These are phyloP conservation scores for Acacia confusa DNA, from an alignment of 306 rosid species.

Conservation along the genomic window DNA sequence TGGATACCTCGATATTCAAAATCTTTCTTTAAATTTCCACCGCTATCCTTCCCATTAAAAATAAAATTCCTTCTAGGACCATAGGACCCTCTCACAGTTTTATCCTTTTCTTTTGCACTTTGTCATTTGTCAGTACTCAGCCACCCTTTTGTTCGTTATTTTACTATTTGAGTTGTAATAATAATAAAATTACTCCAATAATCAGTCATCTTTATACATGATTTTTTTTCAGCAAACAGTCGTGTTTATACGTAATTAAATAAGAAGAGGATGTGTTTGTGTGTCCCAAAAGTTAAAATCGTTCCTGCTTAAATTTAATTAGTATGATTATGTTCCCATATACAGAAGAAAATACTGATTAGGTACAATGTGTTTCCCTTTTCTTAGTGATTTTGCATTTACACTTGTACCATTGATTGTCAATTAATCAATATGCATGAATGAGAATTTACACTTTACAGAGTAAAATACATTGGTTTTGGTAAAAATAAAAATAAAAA, in stretches of 20 bases:
- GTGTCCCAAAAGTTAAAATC: not conserved
- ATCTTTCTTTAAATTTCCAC: conserved; percentile 56
- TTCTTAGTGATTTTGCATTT: not conserved
- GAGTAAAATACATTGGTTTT: not conserved
- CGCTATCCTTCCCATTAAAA: conserved; percentile 54
- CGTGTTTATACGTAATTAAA: not conserved
- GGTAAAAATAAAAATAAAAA: not conserved
- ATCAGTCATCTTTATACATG: not conserved
- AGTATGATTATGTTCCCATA: not conserved
- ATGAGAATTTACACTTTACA: not conserved
- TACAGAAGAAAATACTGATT: not conserved
- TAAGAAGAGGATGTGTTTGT: not conserved
- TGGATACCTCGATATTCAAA: conserved; percentile 41
- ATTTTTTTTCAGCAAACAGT: not conserved
- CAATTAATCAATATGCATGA: not conserved
- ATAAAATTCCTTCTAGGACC: not conserved
- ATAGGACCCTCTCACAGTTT: not conserved
- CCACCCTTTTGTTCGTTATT: not conserved
- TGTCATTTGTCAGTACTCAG: not conserved
- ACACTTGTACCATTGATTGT: not conserved
- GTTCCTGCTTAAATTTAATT: not conserved
- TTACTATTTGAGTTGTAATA: not conserved
- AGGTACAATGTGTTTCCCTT: not conserved
- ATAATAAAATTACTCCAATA: not conserved
- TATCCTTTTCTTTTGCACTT: not conserved